A percentile compares a stretch with the other conserved stretches of the same genome.
Evolutionary conservation across 164 flowering plant genomes (phyloP).

Genomic region (Houttuynia cordata): DNA sequence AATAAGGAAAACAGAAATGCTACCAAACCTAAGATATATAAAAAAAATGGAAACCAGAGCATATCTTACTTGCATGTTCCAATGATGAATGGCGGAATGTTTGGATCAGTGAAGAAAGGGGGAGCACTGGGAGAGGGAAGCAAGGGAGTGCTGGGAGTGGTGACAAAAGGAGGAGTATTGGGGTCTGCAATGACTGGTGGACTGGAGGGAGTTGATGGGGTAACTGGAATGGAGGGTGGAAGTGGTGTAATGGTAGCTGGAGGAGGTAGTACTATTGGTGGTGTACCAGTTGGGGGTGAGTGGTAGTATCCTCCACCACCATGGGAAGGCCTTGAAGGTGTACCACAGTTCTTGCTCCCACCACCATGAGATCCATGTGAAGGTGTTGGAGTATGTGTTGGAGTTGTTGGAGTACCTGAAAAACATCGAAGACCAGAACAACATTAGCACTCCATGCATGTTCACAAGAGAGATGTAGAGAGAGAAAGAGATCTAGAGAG

Average conservation of each 20-base stretch:
- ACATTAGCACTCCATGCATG: background rate
- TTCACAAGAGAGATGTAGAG: conserved; percentile 1
- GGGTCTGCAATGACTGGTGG: conserved; percentile 6
- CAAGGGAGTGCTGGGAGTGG: conserved; percentile 11
- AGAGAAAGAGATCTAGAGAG: conserved; percentile 12
- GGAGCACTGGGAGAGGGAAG: conserved; percentile 17
- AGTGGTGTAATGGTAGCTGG: conserved; percentile 2
- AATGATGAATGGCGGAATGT: conserved; percentile 18
- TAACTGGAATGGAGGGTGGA: conserved; percentile 1
- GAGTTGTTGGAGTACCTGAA: conserved; percentile 10
- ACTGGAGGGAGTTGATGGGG: conserved; percentile 6
- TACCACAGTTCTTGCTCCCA: conserved; percentile 3
- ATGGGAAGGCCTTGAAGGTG: conserved; percentile 14
- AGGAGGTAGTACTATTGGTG: no score
- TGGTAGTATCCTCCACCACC: conserved; percentile 20
- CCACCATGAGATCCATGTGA: conserved; percentile 21
- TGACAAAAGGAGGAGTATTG: background rate
- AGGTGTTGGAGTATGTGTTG: conserved; percentile 8
- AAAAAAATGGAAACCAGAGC: no score
- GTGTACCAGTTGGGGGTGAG: conserved; percentile 31
- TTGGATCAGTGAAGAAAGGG: conserved; percentile 28
- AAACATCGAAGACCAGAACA: background rate
- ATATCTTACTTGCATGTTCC: conserved; percentile 92
- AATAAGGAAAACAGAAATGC: no score
- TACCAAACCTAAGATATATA: background rate